Base-by-base conservation (phyloP, 1,284 basidiomycete genomes). In the Mycena sp. region DNA sequence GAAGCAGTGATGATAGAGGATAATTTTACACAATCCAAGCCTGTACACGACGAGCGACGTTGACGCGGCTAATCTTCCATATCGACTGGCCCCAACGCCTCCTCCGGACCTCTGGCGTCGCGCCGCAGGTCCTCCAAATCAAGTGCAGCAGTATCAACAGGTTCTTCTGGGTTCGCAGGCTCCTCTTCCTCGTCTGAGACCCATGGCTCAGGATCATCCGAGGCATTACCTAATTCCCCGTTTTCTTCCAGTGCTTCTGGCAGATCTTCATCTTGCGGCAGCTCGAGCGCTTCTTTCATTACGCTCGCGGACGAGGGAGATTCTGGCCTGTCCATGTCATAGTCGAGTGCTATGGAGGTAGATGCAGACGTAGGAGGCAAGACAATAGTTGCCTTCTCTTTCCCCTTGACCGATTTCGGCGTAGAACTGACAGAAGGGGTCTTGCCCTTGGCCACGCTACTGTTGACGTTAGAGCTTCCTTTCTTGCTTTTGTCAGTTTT, bases 401-500 rank as follows among this genome's bases (percentile, higher is more conserved):
- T 81, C 11, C 73, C 68, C 37, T 76, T 79, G 35, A 74, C 69
- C 16, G 74, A 71, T 45, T 70, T 72, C 11, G 64, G 69, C 46
- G 74, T 72, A 1, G 72, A 48, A 4, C 49, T 54, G 16, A 28
- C 54, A 44, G 54, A 58, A 49, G 72, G 35, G n/a, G 62, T 48
- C 58, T 68, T 68, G 46, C 67, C 67, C 41, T 70, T 68, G 32
- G 19, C 45, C 23, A 19, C 52, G 21, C 65, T 46, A 41, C 71
- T 63, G 6, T 68, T 60, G 16, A 72, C 63, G 19, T 68, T 66
- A 12, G 69, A 72, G 44, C 73, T 71, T 38, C 75, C 76, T 68
- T 82, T 84, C 70, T 80, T 84, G 65, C 75, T 78, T 72, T 84
- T 87, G 73, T 85, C 85, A 16, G 78, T 76, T 69, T 88, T 88